Conservation (phyloP, 352 stramenopile species). For the Pythium phragmitis region DNA sequence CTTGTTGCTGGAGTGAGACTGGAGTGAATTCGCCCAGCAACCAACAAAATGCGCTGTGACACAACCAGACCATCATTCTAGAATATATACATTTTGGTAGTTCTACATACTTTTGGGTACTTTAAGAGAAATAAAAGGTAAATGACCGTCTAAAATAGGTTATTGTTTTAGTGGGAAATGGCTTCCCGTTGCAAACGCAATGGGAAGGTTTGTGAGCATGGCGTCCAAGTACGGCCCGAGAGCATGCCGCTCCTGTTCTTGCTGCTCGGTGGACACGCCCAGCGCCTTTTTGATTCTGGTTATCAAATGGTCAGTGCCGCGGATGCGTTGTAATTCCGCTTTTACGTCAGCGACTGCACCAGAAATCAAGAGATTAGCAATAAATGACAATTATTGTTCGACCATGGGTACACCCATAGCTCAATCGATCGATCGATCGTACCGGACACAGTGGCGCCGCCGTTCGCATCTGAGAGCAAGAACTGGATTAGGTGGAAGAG, state of each 20-base stretch:
- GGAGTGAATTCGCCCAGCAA: conserved; percentile 18
- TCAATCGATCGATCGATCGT: not conserved
- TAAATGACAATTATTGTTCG: too few relatives aligned
- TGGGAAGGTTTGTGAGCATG: conserved; percentile 40
- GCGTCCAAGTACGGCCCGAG: conserved; percentile 51
- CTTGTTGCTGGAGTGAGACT: conserved; percentile 1
- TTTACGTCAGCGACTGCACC: conserved; percentile 43
- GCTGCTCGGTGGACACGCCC: conserved; percentile 38
- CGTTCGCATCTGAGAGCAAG: conserved; percentile 91
- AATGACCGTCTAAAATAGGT: not conserved
- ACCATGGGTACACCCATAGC: not conserved
- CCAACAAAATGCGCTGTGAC: conserved; percentile 21
- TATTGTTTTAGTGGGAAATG: conserved; percentile 23
- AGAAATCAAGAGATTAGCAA: conserved; percentile 2
- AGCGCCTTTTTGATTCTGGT: conserved; percentile 41
- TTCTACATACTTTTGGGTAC: not conserved
- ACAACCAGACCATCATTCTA: conserved; percentile 25
- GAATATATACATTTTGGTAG: not conserved
- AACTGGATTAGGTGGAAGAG: conserved; percentile 96
- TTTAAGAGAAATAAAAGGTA: not conserved
- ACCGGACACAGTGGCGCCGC: conserved; percentile 87
- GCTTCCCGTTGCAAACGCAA: conserved; percentile 25
- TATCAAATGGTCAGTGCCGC: conserved; percentile 39
- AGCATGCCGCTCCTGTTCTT: conserved; percentile 47
- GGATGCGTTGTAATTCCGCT: conserved; percentile 47